phyloP scores from a whole-genome alignment of 2,329 filamentous ascomycete genomes.

The Claviceps cyperi region DNA sequence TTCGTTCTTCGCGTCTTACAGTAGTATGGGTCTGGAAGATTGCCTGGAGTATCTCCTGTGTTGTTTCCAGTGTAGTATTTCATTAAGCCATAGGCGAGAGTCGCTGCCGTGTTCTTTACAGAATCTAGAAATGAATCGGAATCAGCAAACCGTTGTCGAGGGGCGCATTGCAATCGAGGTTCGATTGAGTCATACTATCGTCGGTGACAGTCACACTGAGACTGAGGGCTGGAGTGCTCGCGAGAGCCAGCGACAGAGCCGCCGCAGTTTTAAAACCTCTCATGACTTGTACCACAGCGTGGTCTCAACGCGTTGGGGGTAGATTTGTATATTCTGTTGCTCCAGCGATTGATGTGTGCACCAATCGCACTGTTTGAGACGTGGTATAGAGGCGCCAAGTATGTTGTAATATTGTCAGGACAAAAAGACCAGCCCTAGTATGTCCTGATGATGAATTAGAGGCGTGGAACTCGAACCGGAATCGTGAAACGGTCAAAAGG shows the following conservation, averaged over 20 bases:
- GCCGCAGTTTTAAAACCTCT: background rate
- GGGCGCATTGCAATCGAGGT: background rate
- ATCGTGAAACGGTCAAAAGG: background rate
- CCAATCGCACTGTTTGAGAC: background rate
- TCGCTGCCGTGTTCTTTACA: constrained; percentile 32
- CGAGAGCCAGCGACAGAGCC: constrained; percentile 7
- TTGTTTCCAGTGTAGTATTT: constrained; percentile 42
- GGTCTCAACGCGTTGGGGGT: background rate
- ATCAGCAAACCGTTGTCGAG: background rate
- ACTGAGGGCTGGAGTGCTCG: constrained; percentile 8
- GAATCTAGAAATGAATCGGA: constrained; percentile 23
- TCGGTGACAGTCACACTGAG: constrained; percentile 19
- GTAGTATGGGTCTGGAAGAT: constrained; percentile 47
- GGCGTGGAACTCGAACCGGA: background rate
- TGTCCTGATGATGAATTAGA: background rate
- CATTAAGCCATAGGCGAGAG: constrained; percentile 32
- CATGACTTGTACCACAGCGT: constrained; percentile 1
- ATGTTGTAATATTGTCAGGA: background rate
- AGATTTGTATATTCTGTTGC: background rate
- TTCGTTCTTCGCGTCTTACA: constrained; percentile 27
- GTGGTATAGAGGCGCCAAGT: background rate
- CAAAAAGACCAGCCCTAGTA: constrained; percentile 1
- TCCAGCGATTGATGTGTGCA: background rate
- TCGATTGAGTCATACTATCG: constrained; percentile 14
- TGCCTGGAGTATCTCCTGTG: constrained; percentile 42